These are phyloP conservation scores for Serpula lacrymans DNA, from an alignment of 768 basidiomycete genomes.

Conservation along the genomic window DNA sequence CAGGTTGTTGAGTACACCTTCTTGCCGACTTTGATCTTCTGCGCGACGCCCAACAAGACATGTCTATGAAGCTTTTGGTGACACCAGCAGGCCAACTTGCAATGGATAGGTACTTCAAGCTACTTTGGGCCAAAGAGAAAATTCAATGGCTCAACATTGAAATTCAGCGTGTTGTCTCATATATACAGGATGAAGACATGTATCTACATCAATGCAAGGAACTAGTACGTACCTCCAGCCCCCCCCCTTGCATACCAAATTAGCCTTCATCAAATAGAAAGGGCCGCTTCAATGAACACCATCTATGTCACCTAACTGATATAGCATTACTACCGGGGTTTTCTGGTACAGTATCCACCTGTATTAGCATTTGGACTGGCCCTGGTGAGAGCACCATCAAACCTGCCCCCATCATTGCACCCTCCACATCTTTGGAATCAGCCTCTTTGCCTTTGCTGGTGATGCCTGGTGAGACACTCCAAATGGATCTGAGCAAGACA, in stretches of 20 bases:
- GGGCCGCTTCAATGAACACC: no score
- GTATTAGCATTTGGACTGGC: no score
- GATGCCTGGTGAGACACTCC: no score
- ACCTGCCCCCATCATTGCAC: no score
- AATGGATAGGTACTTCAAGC: constrained; percentile 17
- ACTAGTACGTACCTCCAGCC: background rate
- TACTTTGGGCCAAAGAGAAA: constrained; percentile 16
- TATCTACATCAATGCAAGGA: constrained; percentile 2
- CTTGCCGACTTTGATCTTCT: constrained; percentile 15
- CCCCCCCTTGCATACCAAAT: constrained; percentile 6
- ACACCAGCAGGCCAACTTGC: constrained; percentile 12
- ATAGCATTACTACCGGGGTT: no score
- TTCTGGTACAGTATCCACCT: no score
- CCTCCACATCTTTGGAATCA: no score
- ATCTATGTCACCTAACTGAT: no score
- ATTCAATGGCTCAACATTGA: constrained; percentile 15
- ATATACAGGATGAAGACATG: constrained; percentile 9
- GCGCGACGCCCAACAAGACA: constrained; percentile 10
- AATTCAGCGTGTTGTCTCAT: constrained; percentile 8
- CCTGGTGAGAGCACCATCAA: no score
- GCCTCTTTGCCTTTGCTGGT: no score
- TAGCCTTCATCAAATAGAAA: background rate
- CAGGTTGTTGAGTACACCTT: constrained; percentile 16
- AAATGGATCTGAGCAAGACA: no score
- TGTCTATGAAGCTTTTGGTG: constrained; percentile 15